Conservation (phyloP, 164 flowering plant genomes). For the Vitis rupestris region DNA sequence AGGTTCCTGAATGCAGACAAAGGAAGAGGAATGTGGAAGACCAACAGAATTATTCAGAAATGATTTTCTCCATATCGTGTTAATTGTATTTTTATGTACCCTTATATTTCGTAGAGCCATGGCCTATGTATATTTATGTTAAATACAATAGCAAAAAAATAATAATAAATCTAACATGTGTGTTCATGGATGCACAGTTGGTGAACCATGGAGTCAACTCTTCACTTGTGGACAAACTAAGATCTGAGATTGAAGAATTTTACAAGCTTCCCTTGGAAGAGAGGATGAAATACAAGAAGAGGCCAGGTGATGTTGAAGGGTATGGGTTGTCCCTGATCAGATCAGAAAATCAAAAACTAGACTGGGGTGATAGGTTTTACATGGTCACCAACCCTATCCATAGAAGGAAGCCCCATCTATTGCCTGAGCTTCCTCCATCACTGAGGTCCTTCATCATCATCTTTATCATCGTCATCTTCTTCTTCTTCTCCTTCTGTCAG, state of each 20-base stretch:
- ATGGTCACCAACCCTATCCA: slow-evolving; percentile 20
- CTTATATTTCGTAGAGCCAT: too few relatives aligned
- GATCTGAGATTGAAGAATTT: slow-evolving; percentile 29
- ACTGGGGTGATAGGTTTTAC: slow-evolving; percentile 20
- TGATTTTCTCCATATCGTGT: too few relatives aligned
- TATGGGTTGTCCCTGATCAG: slow-evolving; percentile 29
- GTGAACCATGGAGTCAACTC: slow-evolving; percentile 42
- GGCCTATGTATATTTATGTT: too few relatives aligned
- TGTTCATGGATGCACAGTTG: slow-evolving; percentile 18
- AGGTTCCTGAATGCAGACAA: too few relatives aligned
- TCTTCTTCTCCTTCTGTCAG: too few relatives aligned
- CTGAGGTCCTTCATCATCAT: slow-evolving; percentile 12
- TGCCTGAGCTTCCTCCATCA: slow-evolving; percentile 37
- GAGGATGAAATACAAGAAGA: slow-evolving; percentile 26
- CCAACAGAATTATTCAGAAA: too few relatives aligned
- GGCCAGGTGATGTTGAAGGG: slow-evolving; percentile 37
- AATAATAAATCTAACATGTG: background rate
- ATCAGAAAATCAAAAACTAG: slow-evolving; percentile 16
- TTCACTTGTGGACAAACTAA: slow-evolving; percentile 28
- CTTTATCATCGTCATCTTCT: background rate
- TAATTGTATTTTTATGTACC: too few relatives aligned
- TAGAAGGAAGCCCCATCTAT: slow-evolving; percentile 21
- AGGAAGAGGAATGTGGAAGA: too few relatives aligned
- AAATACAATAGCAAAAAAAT: too few relatives aligned
- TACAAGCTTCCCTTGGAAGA: slow-evolving; percentile 40